phyloP scores from a whole-genome alignment of 2,329 filamentous ascomycete species.

The Colletotrichum cuscutae region DNA sequence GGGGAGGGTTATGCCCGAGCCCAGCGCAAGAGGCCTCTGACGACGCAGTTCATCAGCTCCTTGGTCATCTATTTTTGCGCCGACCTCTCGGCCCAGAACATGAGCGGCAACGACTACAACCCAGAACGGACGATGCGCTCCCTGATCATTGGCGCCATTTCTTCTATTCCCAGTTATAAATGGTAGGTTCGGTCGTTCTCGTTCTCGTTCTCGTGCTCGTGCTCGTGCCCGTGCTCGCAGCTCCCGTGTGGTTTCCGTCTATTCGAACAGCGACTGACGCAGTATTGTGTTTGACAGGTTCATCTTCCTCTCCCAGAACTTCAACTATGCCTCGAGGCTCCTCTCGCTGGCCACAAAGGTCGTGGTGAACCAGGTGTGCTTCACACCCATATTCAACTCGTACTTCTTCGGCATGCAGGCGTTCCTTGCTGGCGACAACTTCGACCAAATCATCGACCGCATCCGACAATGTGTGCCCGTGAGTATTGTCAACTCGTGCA shows the following conservation, averaged over 20 bases:
- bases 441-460: slow-evolving; percentile 73
- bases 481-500: slow-evolving; percentile 81
- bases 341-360: slow-evolving; percentile 82
- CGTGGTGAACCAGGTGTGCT: slow-evolving; percentile 79
- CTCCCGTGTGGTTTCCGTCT: background rate
- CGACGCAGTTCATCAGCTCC: slow-evolving; percentile 81
- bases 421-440: slow-evolving; percentile 74
- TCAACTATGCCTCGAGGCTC: slow-evolving; percentile 82
- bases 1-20: slow-evolving; percentile 73
- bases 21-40: slow-evolving; percentile 77
- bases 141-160: slow-evolving; percentile 77
- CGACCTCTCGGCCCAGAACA: slow-evolving; percentile 80
- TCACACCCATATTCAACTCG: slow-evolving; percentile 84
- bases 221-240: too few relatives aligned
- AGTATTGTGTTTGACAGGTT: slow-evolving; percentile 64
- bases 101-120: slow-evolving; percentile 73
- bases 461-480: slow-evolving; percentile 80
- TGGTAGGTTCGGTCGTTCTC: slow-evolving; percentile 67
- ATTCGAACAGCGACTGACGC: background rate
- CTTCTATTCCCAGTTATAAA: slow-evolving; percentile 81
- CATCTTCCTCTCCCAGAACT: slow-evolving; percentile 80
- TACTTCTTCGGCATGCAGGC: slow-evolving; percentile 88
- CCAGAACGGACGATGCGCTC: slow-evolving; percentile 75
- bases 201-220: background rate
- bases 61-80: slow-evolving; percentile 83